Evolutionary conservation across 2,329 filamentous ascomycete genomes (phyloP).

Genomic region (Alternaria ventricosa): DNA sequence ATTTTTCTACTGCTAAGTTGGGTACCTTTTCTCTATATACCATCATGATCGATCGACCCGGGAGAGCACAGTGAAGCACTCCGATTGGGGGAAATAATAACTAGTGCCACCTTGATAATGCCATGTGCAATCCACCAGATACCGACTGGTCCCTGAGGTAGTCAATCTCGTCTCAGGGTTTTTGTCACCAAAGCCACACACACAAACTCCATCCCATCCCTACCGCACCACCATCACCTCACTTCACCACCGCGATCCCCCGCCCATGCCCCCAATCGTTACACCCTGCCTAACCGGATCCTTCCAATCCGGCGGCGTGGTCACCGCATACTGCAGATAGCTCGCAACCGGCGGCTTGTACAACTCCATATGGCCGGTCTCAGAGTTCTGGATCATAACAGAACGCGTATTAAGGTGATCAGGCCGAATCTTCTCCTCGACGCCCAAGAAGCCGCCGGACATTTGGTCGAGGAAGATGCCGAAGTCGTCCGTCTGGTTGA

Average conservation of each 20-base stretch:
- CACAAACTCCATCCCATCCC: neutral
- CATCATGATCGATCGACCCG: neutral
- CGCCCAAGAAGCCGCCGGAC: constrained; percentile 52
- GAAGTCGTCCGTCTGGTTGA: constrained; percentile 47
- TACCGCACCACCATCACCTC: neutral
- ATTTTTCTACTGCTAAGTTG: neutral
- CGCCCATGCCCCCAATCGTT: constrained; percentile 21
- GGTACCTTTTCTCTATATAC: neutral
- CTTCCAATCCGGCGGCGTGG: constrained; percentile 42
- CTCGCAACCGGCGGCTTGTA: constrained; percentile 34
- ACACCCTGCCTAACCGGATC: constrained; percentile 21
- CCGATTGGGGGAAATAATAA: neutral
- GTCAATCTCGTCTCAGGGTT: neutral
- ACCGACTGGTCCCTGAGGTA: neutral
- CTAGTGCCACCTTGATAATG: neutral
- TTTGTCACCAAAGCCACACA: neutral
- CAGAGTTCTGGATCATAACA: constrained; percentile 23
- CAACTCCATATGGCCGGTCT: constrained; percentile 28
- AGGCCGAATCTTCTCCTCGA: constrained; percentile 38
- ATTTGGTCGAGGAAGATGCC: constrained; percentile 47
- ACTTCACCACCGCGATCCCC: constrained; percentile 4
- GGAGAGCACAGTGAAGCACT: neutral
- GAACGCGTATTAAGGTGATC: constrained; percentile 38
- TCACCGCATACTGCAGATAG: constrained; percentile 42
- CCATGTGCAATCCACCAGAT: neutral